Percentiles rank a stretch among this genome's conserved stretches.
Conservation (phyloP, 257 asterid genomes). For the Petrea volubilis region DNA sequence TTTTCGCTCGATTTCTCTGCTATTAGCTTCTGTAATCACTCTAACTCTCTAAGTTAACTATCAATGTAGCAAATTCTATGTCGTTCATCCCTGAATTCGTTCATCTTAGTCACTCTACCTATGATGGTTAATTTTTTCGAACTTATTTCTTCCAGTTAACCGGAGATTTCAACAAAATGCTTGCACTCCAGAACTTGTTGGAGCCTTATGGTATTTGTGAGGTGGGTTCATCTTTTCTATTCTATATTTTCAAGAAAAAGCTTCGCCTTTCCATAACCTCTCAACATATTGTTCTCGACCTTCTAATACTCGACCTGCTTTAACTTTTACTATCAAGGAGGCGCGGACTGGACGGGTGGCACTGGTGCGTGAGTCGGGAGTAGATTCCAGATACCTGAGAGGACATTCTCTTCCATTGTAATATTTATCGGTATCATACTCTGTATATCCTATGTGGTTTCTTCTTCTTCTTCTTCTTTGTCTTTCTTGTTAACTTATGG, state of each 20-base stretch:
- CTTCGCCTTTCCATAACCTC: too few relatives aligned
- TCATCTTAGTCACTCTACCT: too few relatives aligned
- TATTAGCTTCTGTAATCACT: constrained; percentile 1
- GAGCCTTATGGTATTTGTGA: constrained; percentile 92
- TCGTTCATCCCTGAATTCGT: too few relatives aligned
- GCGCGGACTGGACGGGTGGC: constrained; percentile 93
- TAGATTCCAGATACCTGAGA: constrained; percentile 72
- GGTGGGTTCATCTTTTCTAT: constrained; percentile 46
- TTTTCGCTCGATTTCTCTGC: constrained; percentile 12
- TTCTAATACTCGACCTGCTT: neutral
- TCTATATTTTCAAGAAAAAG: too few relatives aligned
- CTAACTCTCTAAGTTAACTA: neutral
- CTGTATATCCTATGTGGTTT: neutral
- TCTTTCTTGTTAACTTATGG: neutral
- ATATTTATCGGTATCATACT: neutral
- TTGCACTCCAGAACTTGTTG: constrained; percentile 74
- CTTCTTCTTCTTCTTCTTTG: too few relatives aligned
- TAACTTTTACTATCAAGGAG: constrained; percentile 50
- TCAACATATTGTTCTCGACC: too few relatives aligned
- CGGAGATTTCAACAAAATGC: constrained; percentile 83
- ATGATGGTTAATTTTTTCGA: too few relatives aligned
- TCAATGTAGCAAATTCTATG: neutral
- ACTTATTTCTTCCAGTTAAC: constrained; percentile 55
- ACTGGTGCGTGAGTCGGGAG: constrained; percentile 77
- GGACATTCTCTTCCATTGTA: constrained; percentile 63